phyloP scores from a whole-genome alignment of 2,329 filamentous ascomycete genomes.

The Xylariomycetidae sp. region DNA sequence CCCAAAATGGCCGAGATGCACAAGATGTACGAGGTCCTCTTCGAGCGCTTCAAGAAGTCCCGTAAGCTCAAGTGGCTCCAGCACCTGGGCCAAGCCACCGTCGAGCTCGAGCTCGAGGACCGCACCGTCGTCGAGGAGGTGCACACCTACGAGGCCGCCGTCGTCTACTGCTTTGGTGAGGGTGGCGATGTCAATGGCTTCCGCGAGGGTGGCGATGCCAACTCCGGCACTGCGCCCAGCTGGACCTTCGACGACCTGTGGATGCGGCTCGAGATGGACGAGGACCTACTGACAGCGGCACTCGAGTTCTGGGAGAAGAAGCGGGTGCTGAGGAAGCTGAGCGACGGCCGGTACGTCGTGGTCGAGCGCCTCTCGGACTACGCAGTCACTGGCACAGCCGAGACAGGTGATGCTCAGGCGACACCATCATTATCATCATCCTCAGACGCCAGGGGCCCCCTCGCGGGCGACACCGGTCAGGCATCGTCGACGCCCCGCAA shows the following conservation, averaged over 20 bases:
- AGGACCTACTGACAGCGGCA: slow-evolving; percentile 63
- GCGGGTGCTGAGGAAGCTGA: slow-evolving; percentile 56
- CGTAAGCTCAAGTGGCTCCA: slow-evolving; percentile 88
- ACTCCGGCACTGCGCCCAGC: no score
- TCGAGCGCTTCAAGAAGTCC: slow-evolving; percentile 74
- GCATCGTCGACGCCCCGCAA: slow-evolving; percentile 43
- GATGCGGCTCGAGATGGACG: slow-evolving; percentile 63
- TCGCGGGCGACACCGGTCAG: slow-evolving; percentile 12
- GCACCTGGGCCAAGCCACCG: slow-evolving; percentile 71
- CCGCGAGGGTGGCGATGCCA: no score
- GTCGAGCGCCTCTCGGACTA: slow-evolving; percentile 60
- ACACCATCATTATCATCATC: slow-evolving; percentile 15
- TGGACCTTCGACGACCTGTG: slow-evolving; percentile 49
- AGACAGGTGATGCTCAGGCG: slow-evolving; percentile 26
- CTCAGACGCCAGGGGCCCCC: not conserved
- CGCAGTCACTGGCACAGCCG: no score
- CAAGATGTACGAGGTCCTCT: slow-evolving; percentile 66
- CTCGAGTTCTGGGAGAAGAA: slow-evolving; percentile 69
- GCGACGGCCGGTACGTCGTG: slow-evolving; percentile 58
- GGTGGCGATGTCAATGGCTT: no score
- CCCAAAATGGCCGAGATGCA: slow-evolving; percentile 56
- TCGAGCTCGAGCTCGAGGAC: slow-evolving; percentile 80
- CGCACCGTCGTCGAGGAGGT: slow-evolving; percentile 69
- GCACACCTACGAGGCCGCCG: slow-evolving; percentile 78
- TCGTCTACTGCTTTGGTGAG: slow-evolving; percentile 72